Evolutionary conservation across 352 stramenopile species (phyloP).

Genomic region (Pythium phragmiticola): DNA sequence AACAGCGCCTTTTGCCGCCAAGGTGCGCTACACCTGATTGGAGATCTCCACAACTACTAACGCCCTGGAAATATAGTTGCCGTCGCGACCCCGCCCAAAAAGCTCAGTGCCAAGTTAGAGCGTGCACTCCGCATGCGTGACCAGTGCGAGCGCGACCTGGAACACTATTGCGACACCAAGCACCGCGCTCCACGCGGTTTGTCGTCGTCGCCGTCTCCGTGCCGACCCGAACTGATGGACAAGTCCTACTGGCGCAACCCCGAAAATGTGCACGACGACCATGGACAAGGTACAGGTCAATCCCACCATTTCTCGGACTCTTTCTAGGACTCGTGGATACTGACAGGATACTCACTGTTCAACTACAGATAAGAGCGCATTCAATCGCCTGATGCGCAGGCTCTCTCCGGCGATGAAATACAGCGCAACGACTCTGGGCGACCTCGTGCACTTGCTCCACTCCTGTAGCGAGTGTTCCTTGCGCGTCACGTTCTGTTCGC

Average conservation of each 20-base stretch:
- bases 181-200: conserved; percentile 10
- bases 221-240: conserved; percentile 18
- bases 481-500: conserved; percentile 51
- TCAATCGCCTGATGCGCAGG: conserved; percentile 62
- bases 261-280: conserved; percentile 39
- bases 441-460: conserved; percentile 62
- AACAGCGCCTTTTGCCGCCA: neutral
- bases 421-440: conserved; percentile 44
- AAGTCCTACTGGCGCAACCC: conserved; percentile 35
- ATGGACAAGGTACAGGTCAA: conserved; percentile 31
- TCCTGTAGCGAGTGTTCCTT: conserved; percentile 49
- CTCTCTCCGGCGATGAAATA: conserved; percentile 64
- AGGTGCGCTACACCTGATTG: neutral
- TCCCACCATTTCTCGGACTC: neutral
- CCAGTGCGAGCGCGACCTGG: conserved; percentile 52
- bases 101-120: conserved; percentile 46
- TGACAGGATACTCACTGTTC: neutral
- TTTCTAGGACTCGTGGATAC: neutral
- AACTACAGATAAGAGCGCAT: conserved; percentile 43
- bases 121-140: conserved; percentile 52
- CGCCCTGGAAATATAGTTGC: too few species aligned
- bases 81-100: conserved; percentile 18
- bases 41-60: neutral
- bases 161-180: conserved; percentile 46
- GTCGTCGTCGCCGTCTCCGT: conserved; percentile 4